Base-by-base conservation (phyloP, 345 rosid genomes). In the Zanthoxylum bungeanum region DNA sequence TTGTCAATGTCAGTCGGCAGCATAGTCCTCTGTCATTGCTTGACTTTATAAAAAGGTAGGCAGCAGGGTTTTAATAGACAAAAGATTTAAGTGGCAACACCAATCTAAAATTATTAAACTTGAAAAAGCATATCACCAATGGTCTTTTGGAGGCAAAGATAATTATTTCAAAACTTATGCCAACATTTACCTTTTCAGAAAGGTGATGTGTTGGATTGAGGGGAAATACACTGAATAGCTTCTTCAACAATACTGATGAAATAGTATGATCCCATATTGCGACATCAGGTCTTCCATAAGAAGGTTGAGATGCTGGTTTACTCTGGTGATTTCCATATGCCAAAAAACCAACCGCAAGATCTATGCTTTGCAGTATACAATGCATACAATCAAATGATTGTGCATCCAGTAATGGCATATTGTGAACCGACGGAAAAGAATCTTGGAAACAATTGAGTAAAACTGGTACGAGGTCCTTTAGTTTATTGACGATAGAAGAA, bases 401-500 rank as follows among this genome's bases (percentile, higher is more conserved):
- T 50, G 70, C 80, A 72, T 89, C 93, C 61, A 88, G 64, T 69
- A 67, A 75, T 6, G 78, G 76, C 62, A 64, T 73, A 44, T 83
- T 67, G 64, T 84, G 87, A 80, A 82, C 76, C 70, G 83, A 67
- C 14, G 88, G 86, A 69, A 85, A 68, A 75, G 91, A 85, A 51
- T 92, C 93, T 84, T 81, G 83, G 80, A 92, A 86, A 82, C 93
- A 88, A 64, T 57, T 81, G 64, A 91, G 69, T 60, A 92, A 77
- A 81, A 85, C 86, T 73, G 81, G 94, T 73, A 95, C 83, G 72
- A 92, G 83, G 65, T 86, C 91, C 80, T 85, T 85, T 53, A 92
- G 71, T 75, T 86, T 89, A 64, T 73, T 77, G 69, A 64, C 51
- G 68, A 86, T 76, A 59, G 77, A 61, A 62, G 86, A 74, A 73